Evolutionary conservation across 1,284 basidiomycete species (phyloP), one percentile per base, ranked within the genome.

Genomic region (Nidula niveotomentosa): DNA sequence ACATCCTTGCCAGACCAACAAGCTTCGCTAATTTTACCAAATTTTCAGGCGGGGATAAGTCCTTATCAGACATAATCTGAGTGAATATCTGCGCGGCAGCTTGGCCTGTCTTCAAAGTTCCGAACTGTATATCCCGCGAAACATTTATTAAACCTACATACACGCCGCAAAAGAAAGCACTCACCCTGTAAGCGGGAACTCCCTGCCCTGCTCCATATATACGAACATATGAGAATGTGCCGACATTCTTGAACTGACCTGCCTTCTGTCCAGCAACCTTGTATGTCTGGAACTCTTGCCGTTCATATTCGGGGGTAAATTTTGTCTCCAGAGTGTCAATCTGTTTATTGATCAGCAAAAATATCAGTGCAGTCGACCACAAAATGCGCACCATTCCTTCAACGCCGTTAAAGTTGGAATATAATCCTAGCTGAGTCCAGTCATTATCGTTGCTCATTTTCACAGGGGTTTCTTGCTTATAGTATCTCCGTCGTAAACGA

Each of bases 341-440:
- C 77, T 78, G 49, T 52, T 49, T 13, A 36, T 49, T 34, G 18
- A 49, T 34, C 13, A 10, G 12, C 18, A 34, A 49, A n/a, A 47
- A 47, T 47, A 49, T 41, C n/a, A 12, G 12, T 13, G 10, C 3
- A 62, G 55, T 5, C 62, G 58, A 48, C 62, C 57, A 10, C 60
- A 30, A 52, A 49, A 52, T 12, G 59, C 65, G 53, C 53, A 84
- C 83, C 83, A 86, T 84, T 0, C 78, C 77, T 67, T 86, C 84
- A 8, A 86, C 77, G 3, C 85, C 85, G 49, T 77, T 67, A 62
- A 75, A 85, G 62, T 86, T 86, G 36, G 63, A 59, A 86, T 84
- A 61, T 76, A 86, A 61, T 86, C 85, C 72, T 73, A 55, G 12
- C 51, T 30, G 46, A 45, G 30, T 6, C 43, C 56, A 35, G 51